Evolutionary conservation across 139 green algal species (phyloP).

Genomic region (Coelastrella sp.): DNA sequence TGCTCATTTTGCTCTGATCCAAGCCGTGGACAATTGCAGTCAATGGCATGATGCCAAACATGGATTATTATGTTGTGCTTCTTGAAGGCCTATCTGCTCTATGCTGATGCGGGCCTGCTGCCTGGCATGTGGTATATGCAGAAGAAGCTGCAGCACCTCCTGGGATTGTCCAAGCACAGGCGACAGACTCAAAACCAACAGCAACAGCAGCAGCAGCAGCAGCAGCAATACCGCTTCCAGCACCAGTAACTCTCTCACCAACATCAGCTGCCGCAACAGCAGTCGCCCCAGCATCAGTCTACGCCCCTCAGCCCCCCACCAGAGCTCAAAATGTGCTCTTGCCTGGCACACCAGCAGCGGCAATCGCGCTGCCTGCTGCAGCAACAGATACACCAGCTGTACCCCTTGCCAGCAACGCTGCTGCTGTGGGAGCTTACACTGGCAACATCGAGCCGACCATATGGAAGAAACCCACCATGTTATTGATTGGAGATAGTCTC

Average conservation of each 20-base stretch:
- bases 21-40: too few species aligned
- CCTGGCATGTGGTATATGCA: too few species aligned
- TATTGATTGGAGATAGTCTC: constrained; percentile 18
- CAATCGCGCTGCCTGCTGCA: neutral
- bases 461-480: neutral
- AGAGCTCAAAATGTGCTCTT: neutral
- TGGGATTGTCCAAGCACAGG: too few species aligned
- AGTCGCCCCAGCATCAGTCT: neutral
- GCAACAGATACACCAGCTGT: neutral
- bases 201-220: too few species aligned
- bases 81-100: too few species aligned
- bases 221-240: neutral
- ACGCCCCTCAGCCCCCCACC: neutral
- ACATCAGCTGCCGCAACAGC: neutral
- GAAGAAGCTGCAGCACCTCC: too few species aligned
- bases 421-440: constrained; percentile 9
- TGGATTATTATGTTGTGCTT: too few species aligned
- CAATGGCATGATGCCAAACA: too few species aligned
- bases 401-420: neutral
- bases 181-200: too few species aligned
- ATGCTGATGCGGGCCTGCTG: too few species aligned
- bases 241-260: neutral
- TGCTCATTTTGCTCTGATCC: too few species aligned
- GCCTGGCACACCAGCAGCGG: neutral
- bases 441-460: constrained; percentile 24